A percentile compares a stretch with the other conserved stretches of the same genome.
phyloP scores from a whole-genome alignment of 1,284 basidiomycete species.

The Coriolopsis trogii region DNA sequence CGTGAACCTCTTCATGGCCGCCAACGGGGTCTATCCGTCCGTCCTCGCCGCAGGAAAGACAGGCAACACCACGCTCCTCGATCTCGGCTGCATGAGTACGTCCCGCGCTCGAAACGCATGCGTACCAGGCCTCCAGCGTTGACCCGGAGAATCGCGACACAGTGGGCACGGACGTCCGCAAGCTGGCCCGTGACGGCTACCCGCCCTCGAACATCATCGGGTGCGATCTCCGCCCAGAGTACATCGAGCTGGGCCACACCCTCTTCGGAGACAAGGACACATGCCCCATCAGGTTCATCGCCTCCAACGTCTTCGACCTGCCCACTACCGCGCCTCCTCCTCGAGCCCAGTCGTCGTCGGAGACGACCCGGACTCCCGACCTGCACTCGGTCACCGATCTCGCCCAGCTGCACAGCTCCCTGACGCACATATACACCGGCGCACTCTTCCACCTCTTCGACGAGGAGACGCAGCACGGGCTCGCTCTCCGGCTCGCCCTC shows the following conservation, averaged over 20 bases:
- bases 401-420: conserved; percentile 21
- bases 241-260: conserved; percentile 35
- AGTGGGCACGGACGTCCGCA: conserved; percentile 42
- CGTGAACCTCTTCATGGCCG: conserved; percentile 34
- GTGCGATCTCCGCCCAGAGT: conserved; percentile 37
- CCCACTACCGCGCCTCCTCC: conserved; percentile 1
- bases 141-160: neutral
- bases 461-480: conserved; percentile 36
- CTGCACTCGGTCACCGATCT: conserved; percentile 19
- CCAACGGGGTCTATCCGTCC: conserved; percentile 30
- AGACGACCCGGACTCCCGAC: neutral
- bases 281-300: conserved; percentile 35
- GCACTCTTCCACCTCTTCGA: conserved; percentile 42
- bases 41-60: conserved; percentile 31
- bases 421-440: conserved; percentile 36
- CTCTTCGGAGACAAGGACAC: conserved; percentile 30
- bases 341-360: no score
- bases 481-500: conserved; percentile 34
- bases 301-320: conserved; percentile 36
- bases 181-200: conserved; percentile 37
- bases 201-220: conserved; percentile 32
- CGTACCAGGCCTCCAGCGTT: neutral
- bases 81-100: conserved; percentile 42
- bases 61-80: conserved; percentile 32
- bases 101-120: neutral